A percentile compares a stretch with the other conserved stretches of the same genome.
phyloP scores from a whole-genome alignment of 2,329 filamentous ascomycete genomes.

The Sporothrix dimorphospora region DNA sequence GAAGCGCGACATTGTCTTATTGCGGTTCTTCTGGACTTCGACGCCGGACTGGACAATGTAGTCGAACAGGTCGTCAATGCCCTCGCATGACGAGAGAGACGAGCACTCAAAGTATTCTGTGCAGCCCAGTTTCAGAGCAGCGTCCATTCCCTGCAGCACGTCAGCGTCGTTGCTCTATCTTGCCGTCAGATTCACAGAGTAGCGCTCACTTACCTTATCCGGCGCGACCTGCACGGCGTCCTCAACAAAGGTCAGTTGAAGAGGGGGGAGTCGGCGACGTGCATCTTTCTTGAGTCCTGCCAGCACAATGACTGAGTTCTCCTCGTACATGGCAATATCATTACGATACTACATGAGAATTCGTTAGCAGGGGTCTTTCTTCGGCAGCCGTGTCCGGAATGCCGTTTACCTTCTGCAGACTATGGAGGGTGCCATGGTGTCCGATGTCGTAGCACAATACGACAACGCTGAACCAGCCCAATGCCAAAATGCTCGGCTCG shows the following conservation, averaged over 20 bases:
- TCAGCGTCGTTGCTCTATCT: background rate
- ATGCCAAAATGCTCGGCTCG: conserved; percentile 31
- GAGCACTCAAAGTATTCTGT: conserved; percentile 35
- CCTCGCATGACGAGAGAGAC: conserved; percentile 31
- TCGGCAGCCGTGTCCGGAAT: background rate
- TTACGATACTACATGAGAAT: conserved; percentile 31
- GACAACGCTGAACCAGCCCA: conserved; percentile 35
- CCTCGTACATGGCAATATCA: conserved; percentile 34
- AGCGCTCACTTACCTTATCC: conserved; percentile 21
- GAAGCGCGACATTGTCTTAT: conserved; percentile 32
- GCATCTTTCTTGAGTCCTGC: conserved; percentile 35
- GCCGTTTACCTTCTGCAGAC: conserved; percentile 29
- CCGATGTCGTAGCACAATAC: conserved; percentile 34
- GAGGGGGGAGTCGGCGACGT: conserved; percentile 31
- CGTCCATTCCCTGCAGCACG: conserved; percentile 23
- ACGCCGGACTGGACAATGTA: conserved; percentile 31
- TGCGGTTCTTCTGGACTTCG: conserved; percentile 28
- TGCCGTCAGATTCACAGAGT: background rate
- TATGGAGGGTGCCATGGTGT: conserved; percentile 26
- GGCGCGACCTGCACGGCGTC: conserved; percentile 30
- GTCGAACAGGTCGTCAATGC: conserved; percentile 33
- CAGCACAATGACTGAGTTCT: conserved; percentile 33
- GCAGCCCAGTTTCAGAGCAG: conserved; percentile 28
- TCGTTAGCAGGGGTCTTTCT: background rate
- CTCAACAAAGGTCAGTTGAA: conserved; percentile 33